Evolutionary conservation across 73 alveolate species (phyloP).

Genomic region (Paramecium primaurelia): DNA sequence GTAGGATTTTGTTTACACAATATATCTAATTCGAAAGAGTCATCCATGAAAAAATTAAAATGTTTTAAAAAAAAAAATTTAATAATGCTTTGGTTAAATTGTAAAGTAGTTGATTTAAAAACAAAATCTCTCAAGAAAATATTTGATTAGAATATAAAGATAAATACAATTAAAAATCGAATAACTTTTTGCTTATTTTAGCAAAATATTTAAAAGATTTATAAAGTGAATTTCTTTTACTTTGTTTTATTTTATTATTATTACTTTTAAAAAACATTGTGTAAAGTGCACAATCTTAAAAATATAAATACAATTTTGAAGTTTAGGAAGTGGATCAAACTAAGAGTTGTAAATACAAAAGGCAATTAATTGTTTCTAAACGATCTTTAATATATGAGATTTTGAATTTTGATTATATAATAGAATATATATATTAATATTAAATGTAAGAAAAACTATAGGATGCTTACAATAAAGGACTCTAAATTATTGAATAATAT

Average conservation of each 20-base stretch:
- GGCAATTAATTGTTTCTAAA: not conserved
- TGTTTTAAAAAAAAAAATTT: not conserved
- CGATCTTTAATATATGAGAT: not conserved
- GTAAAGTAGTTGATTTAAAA: not conserved
- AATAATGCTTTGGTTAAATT: not conserved
- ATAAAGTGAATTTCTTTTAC: too few relatives aligned
- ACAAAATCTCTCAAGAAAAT: not conserved
- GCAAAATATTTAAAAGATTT: not conserved
- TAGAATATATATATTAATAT: not conserved
- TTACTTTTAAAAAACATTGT: not conserved
- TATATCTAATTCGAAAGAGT: not conserved
- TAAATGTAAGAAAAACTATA: not conserved
- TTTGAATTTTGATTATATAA: not conserved
- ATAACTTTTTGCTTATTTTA: not conserved
- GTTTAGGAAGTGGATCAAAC: not conserved
- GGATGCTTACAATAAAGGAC: not conserved
- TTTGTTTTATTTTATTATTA: too few relatives aligned
- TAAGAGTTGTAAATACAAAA: too few relatives aligned
- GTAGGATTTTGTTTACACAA: not conserved
- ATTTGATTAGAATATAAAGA: not conserved
- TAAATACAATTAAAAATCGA: conserved; percentile 4
- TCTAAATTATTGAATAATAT: not conserved
- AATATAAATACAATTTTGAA: not conserved
- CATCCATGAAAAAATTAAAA: not conserved
- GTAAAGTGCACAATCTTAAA: not conserved